A percentile compares a stretch with the other conserved stretches of the same genome.
Conservation (phyloP, 2,329 filamentous ascomycete genomes). For the Claviceps citrina region DNA sequence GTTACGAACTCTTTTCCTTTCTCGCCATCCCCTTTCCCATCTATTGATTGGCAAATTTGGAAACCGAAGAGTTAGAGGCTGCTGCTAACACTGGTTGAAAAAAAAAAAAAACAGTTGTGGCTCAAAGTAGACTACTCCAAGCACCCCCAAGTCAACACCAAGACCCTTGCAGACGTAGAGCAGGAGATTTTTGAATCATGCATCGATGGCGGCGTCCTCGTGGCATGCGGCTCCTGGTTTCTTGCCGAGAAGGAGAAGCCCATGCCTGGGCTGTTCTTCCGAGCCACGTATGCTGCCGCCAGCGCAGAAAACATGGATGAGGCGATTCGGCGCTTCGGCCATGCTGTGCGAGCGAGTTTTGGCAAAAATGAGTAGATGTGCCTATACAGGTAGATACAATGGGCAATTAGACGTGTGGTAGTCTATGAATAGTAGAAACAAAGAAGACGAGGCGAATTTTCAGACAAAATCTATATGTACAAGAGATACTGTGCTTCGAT, state of each 20-base stretch:
- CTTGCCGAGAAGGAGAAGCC: conserved; percentile 51
- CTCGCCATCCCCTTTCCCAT: not conserved
- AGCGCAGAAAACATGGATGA: conserved; percentile 52
- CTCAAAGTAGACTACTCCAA: conserved; percentile 49
- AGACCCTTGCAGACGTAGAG: conserved; percentile 53
- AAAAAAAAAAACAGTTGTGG: conserved; percentile 42
- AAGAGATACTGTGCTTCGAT: too few species aligned
- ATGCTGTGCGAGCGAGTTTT: conserved; percentile 49
- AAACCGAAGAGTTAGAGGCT: not conserved
- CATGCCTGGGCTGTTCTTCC: conserved; percentile 61
- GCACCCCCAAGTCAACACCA: conserved; percentile 44
- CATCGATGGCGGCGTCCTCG: conserved; percentile 61
- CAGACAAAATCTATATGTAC: too few species aligned
- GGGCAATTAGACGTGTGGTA: too few species aligned
- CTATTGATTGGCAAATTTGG: not conserved
- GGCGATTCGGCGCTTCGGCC: conserved; percentile 61
- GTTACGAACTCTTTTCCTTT: conserved; percentile 14
- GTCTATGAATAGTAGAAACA: too few species aligned
- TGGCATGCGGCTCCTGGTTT: conserved; percentile 86
- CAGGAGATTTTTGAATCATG: conserved; percentile 70
- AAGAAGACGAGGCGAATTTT: too few species aligned
- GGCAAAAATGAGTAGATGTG: conserved; percentile 20
- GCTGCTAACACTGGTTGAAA: not conserved
- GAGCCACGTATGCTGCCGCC: conserved; percentile 78
- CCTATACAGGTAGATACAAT: too few species aligned